These are phyloP conservation scores for Globisporangium uncinulatum DNA, from an alignment of 352 stramenopile species.

Conservation along the genomic window DNA sequence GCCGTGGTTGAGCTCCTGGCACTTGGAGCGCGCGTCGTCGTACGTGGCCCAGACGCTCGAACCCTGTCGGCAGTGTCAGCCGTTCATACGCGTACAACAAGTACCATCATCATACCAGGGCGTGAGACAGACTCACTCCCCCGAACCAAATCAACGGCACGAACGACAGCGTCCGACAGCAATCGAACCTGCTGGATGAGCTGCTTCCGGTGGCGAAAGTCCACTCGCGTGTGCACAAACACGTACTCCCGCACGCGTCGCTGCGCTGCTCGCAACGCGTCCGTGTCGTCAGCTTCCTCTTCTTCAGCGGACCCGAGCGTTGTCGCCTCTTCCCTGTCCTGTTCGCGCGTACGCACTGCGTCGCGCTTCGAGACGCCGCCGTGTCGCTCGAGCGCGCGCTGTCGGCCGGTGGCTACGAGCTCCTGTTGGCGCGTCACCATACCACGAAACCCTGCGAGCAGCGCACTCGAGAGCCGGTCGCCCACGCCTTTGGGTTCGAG, in stretches of 20 bases:
- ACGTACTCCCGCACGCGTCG: slow-evolving; percentile 38
- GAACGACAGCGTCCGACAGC: neutral
- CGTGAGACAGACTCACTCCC: too few species aligned
- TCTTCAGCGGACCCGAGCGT: too few species aligned
- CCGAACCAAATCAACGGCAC: neutral
- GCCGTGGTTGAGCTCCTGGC: slow-evolving; percentile 34
- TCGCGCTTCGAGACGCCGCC: slow-evolving; percentile 35
- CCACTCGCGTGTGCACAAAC: slow-evolving; percentile 46
- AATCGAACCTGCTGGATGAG: slow-evolving; percentile 39
- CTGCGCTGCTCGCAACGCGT: neutral
- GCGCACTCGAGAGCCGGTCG: slow-evolving; percentile 15
- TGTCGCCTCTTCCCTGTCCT: too few species aligned
- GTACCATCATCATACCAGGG: too few species aligned
- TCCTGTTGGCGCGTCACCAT: slow-evolving; percentile 58
- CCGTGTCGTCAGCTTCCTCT: neutral
- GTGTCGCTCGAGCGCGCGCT: slow-evolving; percentile 27
- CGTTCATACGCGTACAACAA: too few species aligned
- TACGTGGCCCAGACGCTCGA: slow-evolving; percentile 37
- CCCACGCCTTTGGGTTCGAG: slow-evolving; percentile 28
- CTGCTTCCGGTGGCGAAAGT: slow-evolving; percentile 54
- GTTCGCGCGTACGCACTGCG: slow-evolving; percentile 14
- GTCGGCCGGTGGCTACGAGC: slow-evolving; percentile 27
- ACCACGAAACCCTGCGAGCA: slow-evolving; percentile 37
- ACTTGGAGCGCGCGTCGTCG: slow-evolving; percentile 41
- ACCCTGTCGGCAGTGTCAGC: slow-evolving; percentile 19